Conservation (phyloP, 345 rosid species). For the rapeseed (Brassica napus) region DNA sequence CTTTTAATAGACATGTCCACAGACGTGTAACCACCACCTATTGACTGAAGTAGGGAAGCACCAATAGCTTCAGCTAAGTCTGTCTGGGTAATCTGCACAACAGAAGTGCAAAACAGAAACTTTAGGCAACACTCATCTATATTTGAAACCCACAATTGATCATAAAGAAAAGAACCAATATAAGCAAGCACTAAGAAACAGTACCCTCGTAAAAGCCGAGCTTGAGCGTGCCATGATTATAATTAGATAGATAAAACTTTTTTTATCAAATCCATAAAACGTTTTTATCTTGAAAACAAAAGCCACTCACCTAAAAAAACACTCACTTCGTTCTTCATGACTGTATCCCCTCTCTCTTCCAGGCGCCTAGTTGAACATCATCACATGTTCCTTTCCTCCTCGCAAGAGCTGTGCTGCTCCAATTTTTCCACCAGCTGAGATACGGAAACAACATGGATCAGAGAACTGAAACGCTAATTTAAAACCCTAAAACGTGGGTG, state of each 20-base stretch:
- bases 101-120: not conserved
- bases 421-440: constrained; percentile 22
- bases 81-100: constrained; percentile 66
- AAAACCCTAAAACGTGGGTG: not conserved
- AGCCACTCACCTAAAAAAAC: too few species aligned
- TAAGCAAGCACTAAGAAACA: not conserved
- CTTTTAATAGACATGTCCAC: too few species aligned
- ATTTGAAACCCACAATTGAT: too few species aligned
- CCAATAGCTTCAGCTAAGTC: constrained; percentile 47
- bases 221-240: not conserved
- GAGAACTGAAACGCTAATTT: not conserved
- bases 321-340: too few species aligned
- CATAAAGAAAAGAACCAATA: not conserved
- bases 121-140: constrained; percentile 4
- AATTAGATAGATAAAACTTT: too few species aligned
- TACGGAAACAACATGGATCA: constrained; percentile 2
- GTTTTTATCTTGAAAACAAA: too few species aligned
- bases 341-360: constrained; percentile 7
- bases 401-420: constrained; percentile 31
- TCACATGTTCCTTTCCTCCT: constrained; percentile 6
- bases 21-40: not conserved
- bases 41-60: constrained; percentile 33
- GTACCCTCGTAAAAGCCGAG: not conserved
- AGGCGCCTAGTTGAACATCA: not conserved
- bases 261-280: too few species aligned